Percentiles rank a stretch among this genome's conserved stretches.
Evolutionary conservation across 345 rosid species (phyloP).

Genomic region (Draba incana): DNA sequence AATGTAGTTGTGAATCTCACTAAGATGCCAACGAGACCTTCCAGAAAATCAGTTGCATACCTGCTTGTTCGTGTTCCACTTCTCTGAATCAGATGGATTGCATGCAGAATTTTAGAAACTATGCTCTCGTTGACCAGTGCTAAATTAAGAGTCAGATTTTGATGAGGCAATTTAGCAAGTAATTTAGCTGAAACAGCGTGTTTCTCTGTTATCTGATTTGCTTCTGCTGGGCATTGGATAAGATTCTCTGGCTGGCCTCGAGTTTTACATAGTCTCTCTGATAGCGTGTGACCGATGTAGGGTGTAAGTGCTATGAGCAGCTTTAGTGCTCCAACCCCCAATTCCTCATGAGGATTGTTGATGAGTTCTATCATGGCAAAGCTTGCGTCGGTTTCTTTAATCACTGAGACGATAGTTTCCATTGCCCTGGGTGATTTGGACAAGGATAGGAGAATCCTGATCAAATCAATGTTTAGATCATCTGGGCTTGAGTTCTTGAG

Average conservation of each 20-base stretch:
- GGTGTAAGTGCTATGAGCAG: slow-evolving; percentile 67
- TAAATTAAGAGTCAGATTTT: slow-evolving; percentile 75
- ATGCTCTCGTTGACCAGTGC: slow-evolving; percentile 56
- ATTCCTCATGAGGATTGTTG: slow-evolving; percentile 71
- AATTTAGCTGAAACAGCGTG: slow-evolving; percentile 75
- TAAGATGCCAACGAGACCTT: slow-evolving; percentile 80
- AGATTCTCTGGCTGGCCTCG: slow-evolving; percentile 78
- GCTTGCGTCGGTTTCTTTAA: slow-evolving; percentile 76
- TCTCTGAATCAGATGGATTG: slow-evolving; percentile 56
- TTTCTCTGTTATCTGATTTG: slow-evolving; percentile 62
- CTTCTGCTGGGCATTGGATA: slow-evolving; percentile 47
- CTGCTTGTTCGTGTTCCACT: slow-evolving; percentile 65
- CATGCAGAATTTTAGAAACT: slow-evolving; percentile 60
- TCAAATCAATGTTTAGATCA: slow-evolving; percentile 64
- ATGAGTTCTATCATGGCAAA: slow-evolving; percentile 68
- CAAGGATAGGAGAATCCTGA: slow-evolving; percentile 70
- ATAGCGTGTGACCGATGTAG: slow-evolving; percentile 64
- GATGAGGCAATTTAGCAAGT: slow-evolving; percentile 81
- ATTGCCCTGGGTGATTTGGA: slow-evolving; percentile 61
- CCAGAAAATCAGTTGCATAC: slow-evolving; percentile 68
- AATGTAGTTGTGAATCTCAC: slow-evolving; percentile 87
- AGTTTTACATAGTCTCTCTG: slow-evolving; percentile 75
- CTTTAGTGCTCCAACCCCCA: slow-evolving; percentile 68
- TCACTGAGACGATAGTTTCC: slow-evolving; percentile 55
- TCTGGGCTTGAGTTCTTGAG: slow-evolving; percentile 72